phyloP scores from a whole-genome alignment of 2,329 filamentous ascomycete species.

The Graphilbum fragrans region DNA sequence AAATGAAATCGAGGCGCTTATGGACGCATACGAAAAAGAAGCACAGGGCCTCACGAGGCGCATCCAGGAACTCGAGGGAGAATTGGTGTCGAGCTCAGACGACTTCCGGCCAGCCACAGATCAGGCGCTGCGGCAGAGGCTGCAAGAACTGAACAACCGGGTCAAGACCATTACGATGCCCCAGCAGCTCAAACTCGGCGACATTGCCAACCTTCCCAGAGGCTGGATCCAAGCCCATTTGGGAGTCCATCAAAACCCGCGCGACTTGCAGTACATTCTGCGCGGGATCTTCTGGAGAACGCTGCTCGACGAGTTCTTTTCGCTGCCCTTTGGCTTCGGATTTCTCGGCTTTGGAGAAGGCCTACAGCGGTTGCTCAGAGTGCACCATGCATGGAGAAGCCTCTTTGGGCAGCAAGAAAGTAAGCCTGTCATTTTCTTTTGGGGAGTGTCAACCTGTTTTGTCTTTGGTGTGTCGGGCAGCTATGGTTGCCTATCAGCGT shows the following conservation, averaged over 20 bases:
- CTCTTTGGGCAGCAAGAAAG: constrained; percentile 9
- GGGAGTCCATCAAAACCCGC: constrained; percentile 8
- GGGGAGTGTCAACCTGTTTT: background rate
- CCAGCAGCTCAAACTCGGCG: too few relatives aligned
- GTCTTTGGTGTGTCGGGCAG: too few relatives aligned
- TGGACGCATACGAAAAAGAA: constrained; percentile 6
- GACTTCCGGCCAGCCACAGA: constrained; percentile 15
- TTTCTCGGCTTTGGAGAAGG: constrained; percentile 9
- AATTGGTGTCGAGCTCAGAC: constrained; percentile 13
- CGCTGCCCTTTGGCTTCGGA: constrained; percentile 13
- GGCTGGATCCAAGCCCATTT: constrained; percentile 13
- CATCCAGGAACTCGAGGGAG: constrained; percentile 9
- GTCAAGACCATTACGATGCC: constrained; percentile 11
- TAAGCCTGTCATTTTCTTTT: background rate
- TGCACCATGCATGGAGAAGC: constrained; percentile 9
- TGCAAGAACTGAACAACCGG: constrained; percentile 10
- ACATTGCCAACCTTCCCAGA: background rate
- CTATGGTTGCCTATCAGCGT: too few relatives aligned
- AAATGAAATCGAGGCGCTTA: constrained; percentile 3
- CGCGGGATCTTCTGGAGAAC: constrained; percentile 11
- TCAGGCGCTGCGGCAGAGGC: constrained; percentile 10
- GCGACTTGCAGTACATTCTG: constrained; percentile 9
- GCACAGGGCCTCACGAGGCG: constrained; percentile 3
- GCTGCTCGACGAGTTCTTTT: constrained; percentile 14
- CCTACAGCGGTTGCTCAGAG: constrained; percentile 6